Base-by-base conservation (phyloP, 371 early-diverging fungal genomes). In the Mucor circinelloides region DNA sequence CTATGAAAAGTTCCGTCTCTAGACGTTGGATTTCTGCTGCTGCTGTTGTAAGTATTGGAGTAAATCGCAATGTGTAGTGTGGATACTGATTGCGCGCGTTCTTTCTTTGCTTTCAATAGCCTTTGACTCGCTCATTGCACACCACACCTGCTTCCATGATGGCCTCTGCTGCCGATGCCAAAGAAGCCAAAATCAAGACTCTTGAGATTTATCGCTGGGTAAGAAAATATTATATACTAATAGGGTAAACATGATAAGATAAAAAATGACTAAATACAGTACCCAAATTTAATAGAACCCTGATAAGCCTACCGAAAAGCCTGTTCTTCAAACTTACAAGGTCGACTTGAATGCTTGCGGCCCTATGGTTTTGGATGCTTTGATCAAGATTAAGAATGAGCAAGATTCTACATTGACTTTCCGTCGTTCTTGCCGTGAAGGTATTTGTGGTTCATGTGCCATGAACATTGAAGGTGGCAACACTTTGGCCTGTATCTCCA, bases 401-500 rank as follows among this genome's bases (percentile, higher is more conserved):
- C 84, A 90, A 25, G 98, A 97, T 77, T 88, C 95, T 44, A 94
- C 96, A 12, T 85, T 97, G 63, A 95, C 98, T 28, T 94, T 94
- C 88, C 90, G 95, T 70, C 87, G 94, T 71, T 88, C 88, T 46
- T 90, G 90, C 74, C 88, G 90, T 74, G 86, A 88, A 71, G 89
- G 89, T 57, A 96, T 97, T 70, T 98, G 98, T 78, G 98, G 98
- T 54, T 95, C 95, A 46, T 97, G 98, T 75, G 94, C 98, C 62
- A 96, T 98, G 97, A 98, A 98, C 87, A 96, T 97, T 76, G 89
- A 90, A 73, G 98, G 98, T 62, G 83, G 85, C 21, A 98, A 98
- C 86, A 96, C 96, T 10, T 85, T 98, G 44, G 98, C 98, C 27
- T 98, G 97, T 85, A 88, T 94, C 62, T 84, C 89, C 73, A 90